phyloP scores from a whole-genome alignment of 208 protist species.

The Leishmania tarentolae region DNA sequence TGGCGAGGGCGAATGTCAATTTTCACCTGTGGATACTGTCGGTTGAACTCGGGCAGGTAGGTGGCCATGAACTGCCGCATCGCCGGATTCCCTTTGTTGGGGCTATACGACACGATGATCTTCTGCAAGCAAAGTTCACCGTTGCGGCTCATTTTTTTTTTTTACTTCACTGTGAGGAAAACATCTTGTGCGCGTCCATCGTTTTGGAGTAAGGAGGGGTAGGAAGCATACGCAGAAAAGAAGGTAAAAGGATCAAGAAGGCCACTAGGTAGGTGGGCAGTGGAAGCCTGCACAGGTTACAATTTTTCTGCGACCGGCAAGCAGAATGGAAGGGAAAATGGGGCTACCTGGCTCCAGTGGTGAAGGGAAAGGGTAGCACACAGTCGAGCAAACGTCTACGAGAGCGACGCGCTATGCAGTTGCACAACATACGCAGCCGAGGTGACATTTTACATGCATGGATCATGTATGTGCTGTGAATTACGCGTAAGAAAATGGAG shows the following conservation, averaged over 20 bases:
- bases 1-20: constrained; percentile 79
- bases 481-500: not conserved
- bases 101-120: constrained; percentile 83
- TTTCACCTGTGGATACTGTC: constrained; percentile 69
- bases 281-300: not conserved
- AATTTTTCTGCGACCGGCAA: not conserved
- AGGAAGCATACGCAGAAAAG: not conserved
- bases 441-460: not conserved
- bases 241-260: not conserved
- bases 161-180: not conserved
- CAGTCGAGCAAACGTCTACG: not conserved
- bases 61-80: constrained; percentile 80
- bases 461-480: not conserved
- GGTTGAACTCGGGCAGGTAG: constrained; percentile 71
- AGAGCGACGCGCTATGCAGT: not conserved
- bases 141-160: constrained; percentile 74
- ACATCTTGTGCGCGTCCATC: not conserved
- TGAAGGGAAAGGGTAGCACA: not conserved
- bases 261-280: not conserved
- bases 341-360: not conserved
- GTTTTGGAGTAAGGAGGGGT: not conserved
- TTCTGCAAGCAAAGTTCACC: constrained; percentile 80
- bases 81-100: constrained; percentile 61
- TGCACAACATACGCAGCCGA: not conserved
- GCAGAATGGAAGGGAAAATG: not conserved